These are phyloP conservation scores for Leucosporidium scottii DNA, from an alignment of 768 basidiomycete genomes.

Conservation along the genomic window DNA sequence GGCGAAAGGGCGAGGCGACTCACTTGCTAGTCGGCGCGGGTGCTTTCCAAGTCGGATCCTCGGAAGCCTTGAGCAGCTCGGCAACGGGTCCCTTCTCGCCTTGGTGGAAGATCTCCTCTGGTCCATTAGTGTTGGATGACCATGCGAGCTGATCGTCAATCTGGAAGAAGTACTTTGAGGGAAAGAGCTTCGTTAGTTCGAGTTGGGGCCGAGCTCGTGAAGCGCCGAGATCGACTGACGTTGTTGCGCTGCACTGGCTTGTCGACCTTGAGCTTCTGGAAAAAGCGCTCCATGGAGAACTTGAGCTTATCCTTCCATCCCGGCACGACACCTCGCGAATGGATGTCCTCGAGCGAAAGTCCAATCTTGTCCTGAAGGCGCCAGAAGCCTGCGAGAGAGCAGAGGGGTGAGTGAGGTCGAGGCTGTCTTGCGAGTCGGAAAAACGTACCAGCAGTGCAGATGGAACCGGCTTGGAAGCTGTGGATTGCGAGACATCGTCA, in stretches of 20 bases:
- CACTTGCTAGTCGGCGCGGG: neutral
- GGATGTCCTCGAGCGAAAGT: constrained; percentile 63
- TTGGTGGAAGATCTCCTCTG: constrained; percentile 50
- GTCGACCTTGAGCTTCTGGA: constrained; percentile 58
- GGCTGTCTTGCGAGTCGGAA: neutral
- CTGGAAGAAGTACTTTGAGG: constrained; percentile 11
- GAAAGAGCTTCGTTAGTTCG: constrained; percentile 31
- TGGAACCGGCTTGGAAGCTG: constrained; percentile 67
- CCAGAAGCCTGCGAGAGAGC: constrained; percentile 56
- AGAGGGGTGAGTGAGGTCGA: neutral
- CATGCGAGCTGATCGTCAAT: constrained; percentile 12
- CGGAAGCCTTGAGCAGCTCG: neutral
- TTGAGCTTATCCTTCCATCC: constrained; percentile 63
- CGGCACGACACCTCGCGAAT: constrained; percentile 62
- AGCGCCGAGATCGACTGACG: constrained; percentile 28
- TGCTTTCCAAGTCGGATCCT: neutral
- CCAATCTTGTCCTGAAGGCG: constrained; percentile 70
- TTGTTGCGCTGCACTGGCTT: constrained; percentile 68
- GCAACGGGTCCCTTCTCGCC: constrained; percentile 18
- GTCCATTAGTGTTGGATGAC: constrained; percentile 21
- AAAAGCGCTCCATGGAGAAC: constrained; percentile 61
- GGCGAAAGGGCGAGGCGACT: neutral
- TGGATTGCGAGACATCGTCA: neutral
- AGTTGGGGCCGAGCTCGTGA: constrained; percentile 27
- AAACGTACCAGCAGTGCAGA: constrained; percentile 56